These are phyloP conservation scores for Ailanthus altissimus DNA, from an alignment of 345 rosid genomes.

Conservation along the genomic window DNA sequence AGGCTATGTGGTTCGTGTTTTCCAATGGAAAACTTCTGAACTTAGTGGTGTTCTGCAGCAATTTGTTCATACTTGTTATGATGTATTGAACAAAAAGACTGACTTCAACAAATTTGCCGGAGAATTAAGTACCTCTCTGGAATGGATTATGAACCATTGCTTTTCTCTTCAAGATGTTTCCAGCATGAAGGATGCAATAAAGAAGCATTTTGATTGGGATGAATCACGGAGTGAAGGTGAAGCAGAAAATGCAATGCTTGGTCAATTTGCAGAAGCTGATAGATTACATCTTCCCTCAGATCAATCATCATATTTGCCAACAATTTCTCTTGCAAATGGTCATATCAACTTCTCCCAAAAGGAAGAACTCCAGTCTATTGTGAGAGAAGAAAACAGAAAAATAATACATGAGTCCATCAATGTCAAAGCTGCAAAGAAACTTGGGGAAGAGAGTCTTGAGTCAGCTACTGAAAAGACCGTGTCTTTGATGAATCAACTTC, in stretches of 20 bases:
- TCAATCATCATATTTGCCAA: constrained; percentile 20
- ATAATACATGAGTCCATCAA: constrained; percentile 26
- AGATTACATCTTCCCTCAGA: constrained; percentile 23
- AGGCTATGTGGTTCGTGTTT: constrained; percentile 69
- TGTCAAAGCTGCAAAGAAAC: constrained; percentile 33
- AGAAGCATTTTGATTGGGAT: constrained; percentile 70
- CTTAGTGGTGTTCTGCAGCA: constrained; percentile 49
- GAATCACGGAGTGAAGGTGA: constrained; percentile 66
- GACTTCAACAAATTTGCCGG: constrained; percentile 56
- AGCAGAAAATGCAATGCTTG: constrained; percentile 45
- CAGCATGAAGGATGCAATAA: constrained; percentile 73
- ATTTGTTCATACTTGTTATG: constrained; percentile 69
- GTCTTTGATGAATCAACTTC: constrained; percentile 35
- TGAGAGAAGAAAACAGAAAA: constrained; percentile 40
- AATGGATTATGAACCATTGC: constrained; percentile 87
- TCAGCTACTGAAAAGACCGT: constrained; percentile 31
- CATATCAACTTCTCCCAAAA: constrained; percentile 20
- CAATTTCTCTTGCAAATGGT: constrained; percentile 20
- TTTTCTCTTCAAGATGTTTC: constrained; percentile 94
- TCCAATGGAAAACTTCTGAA: constrained; percentile 93
- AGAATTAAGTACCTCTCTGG: constrained; percentile 63
- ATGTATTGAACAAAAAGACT: constrained; percentile 56
- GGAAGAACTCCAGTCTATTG: constrained; percentile 28
- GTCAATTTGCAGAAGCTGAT: constrained; percentile 45
- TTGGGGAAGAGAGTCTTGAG: constrained; percentile 33